Evolutionary conservation across 345 rosid species (phyloP), one percentile per base, ranked within the genome.

Genomic region (Ceriops decandra): DNA sequence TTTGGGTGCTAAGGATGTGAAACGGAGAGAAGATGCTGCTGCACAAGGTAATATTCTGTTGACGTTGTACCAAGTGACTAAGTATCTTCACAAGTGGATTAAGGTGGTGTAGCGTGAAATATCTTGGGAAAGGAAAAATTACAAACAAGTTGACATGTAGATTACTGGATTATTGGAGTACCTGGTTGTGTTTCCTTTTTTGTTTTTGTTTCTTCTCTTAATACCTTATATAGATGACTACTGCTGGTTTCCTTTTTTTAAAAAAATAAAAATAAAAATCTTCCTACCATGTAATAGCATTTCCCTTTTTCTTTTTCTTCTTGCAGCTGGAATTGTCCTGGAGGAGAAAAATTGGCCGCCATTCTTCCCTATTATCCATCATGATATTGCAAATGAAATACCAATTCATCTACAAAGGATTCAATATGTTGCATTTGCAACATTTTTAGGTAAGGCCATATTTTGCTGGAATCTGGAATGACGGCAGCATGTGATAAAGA

Each of bases 261-360:
- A 0, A 30, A 5, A 30, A 30, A 30, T 24, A 24, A 24, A 24
- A 24, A 24, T 4, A 31, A 31, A 4, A 31, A 13, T 42, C 49
- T 42, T 42, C 17, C 17, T 42, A 42, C 49, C 6, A 24, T 11
- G 31, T 24, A 24, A 13, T 4, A 20, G n/a, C 33, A 6, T 15
- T 17, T 74, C 20, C 26, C 52, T 27, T 59, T n/a, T 36, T 68
- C 62, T 54, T 17, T 70, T 59, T 42, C 54, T 60, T 56, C 63
- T 19, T 68, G 52, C 76, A 77, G 80, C 80, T 59, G 80, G 80
- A 58, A 64, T 77, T 68, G 70, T 64, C 7, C 60, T 77, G 36
- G 80, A 77, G 70, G 76, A 72, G 70, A 77, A 77, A 68, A 77
- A 77, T 32, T 77, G 80, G 80, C 80, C 80, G 5, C 68, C 76